Percentiles rank a stretch among this genome's conserved stretches.
Conservation (phyloP, 2,329 filamentous ascomycete genomes). For the Teratosphaeriaceae sp. region DNA sequence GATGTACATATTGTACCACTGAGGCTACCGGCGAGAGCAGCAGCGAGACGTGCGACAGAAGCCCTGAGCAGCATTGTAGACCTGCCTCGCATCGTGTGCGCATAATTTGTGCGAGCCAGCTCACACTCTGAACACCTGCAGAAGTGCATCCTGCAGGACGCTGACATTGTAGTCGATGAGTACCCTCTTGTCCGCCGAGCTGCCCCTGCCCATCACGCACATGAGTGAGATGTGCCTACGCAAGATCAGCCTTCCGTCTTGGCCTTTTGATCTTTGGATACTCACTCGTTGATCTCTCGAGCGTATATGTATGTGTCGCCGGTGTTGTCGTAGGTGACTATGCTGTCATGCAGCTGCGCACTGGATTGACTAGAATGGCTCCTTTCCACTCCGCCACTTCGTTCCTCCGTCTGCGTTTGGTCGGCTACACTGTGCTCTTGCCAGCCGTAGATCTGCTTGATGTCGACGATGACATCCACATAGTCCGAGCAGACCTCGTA, state of each 20-base stretch:
- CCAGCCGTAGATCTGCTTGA: constrained; percentile 92
- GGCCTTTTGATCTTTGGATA: neutral
- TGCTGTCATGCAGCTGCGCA: constrained; percentile 53
- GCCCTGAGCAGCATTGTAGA: too few species aligned
- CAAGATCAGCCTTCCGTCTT: neutral
- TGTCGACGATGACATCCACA: constrained; percentile 96
- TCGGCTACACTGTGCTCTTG: constrained; percentile 26
- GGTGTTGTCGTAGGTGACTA: constrained; percentile 55
- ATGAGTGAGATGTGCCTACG: constrained; percentile 68
- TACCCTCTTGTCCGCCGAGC: constrained; percentile 75
- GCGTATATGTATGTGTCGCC: constrained; percentile 56
- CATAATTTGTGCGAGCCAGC: neutral
- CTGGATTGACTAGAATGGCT: neutral
- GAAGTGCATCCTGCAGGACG: constrained; percentile 70
- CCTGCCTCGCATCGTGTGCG: too few species aligned
- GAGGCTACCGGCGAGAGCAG: too few species aligned
- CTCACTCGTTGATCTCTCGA: constrained; percentile 61
- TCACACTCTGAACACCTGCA: constrained; percentile 59
- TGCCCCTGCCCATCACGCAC: constrained; percentile 76
- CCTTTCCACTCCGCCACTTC: constrained; percentile 4
- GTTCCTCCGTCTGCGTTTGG: neutral
- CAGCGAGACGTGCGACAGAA: too few species aligned
- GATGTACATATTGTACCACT: too few species aligned
- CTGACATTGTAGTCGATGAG: constrained; percentile 84
- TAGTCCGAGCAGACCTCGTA: constrained; percentile 99